Conservation (phyloP, 257 asterid genomes). For the Nicotiana noctiflora region DNA sequence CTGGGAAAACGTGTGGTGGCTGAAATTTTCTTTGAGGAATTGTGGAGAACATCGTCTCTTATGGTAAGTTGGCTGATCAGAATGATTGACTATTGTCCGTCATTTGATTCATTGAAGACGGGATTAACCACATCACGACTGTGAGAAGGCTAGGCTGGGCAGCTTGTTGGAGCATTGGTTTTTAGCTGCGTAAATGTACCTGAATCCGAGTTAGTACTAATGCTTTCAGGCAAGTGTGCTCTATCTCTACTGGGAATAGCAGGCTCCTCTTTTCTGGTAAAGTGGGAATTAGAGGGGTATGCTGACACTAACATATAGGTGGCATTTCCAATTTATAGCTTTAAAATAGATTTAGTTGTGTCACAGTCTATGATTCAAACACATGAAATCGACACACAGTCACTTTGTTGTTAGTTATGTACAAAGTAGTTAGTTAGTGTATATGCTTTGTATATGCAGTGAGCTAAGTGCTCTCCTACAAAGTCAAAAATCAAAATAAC, state of each 20-base stretch:
- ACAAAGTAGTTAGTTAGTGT: background rate
- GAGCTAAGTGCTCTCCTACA: background rate
- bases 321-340: background rate
- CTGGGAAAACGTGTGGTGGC: conserved; percentile 29
- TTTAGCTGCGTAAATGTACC: background rate
- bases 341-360: background rate
- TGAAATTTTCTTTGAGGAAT: conserved; percentile 13
- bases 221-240: conserved; percentile 7
- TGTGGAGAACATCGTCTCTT: conserved; percentile 34
- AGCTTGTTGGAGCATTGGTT: conserved; percentile 3
- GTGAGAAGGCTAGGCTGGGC: conserved; percentile 13
- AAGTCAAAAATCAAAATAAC: background rate
- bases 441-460: conserved; percentile 1
- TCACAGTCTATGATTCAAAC: background rate
- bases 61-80: conserved; percentile 25
- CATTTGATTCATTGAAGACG: conserved; percentile 24
- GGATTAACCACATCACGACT: background rate
- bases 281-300: background rate
- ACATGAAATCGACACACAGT: background rate
- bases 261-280: background rate
- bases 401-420: background rate
- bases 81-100: conserved; percentile 56
- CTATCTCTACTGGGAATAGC: background rate
- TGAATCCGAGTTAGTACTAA: background rate
- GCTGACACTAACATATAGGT: background rate